A percentile compares a stretch with the other conserved stretches of the same genome.
Conservation (phyloP, 768 basidiomycete genomes). For the Lactifluus volemus region DNA sequence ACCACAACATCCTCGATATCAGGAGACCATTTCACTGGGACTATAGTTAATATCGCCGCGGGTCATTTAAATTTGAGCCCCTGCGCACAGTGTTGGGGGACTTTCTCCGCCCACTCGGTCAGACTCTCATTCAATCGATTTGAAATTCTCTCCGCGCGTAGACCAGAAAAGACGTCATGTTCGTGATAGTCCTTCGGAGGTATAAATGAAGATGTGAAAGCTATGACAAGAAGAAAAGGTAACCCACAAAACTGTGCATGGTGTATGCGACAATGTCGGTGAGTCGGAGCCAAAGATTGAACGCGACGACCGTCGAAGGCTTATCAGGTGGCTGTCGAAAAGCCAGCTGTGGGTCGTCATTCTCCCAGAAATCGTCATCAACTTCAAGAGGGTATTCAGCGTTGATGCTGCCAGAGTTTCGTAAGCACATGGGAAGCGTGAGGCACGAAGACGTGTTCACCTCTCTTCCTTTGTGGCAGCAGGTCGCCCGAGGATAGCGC, state of each 20-base stretch:
- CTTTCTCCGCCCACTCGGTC: constrained; percentile 28
- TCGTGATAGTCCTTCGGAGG: constrained; percentile 1
- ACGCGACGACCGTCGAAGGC: constrained; percentile 32
- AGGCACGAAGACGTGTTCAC: constrained; percentile 31
- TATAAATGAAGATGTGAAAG: not conserved
- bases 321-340: constrained; percentile 42
- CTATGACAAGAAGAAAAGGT: not conserved
- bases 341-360: constrained; percentile 29
- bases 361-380: constrained; percentile 51
- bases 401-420: constrained; percentile 32
- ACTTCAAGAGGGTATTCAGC: constrained; percentile 42
- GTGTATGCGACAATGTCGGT: constrained; percentile 38
- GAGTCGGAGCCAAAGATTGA: constrained; percentile 36
- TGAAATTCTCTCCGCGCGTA: constrained; percentile 29
- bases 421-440: not conserved
- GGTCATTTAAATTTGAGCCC: not conserved
- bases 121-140: constrained; percentile 39
- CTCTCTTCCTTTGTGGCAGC: constrained; percentile 57
- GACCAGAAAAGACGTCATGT: not conserved
- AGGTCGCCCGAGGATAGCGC: constrained; percentile 46
- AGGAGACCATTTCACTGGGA: constrained; percentile 35
- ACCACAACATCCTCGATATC: constrained; percentile 30
- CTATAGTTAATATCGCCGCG: not conserved
- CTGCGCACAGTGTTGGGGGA: constrained; percentile 26
- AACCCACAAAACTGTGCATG: constrained; percentile 37